Evolutionary conservation across 2,329 filamentous ascomycete species (phyloP).

Genomic region (Monilinia laxa): DNA sequence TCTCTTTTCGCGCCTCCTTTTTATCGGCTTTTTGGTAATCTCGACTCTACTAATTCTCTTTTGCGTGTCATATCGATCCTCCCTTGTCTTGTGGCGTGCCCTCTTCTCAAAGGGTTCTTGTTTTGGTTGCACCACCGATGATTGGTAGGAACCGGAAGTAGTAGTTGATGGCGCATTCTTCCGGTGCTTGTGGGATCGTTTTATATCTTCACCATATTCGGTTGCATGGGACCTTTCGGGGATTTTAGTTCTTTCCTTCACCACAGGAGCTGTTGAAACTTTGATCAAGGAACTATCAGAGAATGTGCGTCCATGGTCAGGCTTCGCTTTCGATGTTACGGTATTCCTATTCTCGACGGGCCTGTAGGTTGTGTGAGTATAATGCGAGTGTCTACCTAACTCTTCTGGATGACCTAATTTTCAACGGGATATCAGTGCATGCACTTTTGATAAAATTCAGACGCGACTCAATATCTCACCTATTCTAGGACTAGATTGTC

Average conservation of each 20-base stretch:
- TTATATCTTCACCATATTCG: neutral
- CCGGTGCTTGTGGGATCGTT: slow-evolving; percentile 23
- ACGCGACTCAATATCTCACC: neutral
- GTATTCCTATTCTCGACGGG: neutral
- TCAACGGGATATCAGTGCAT: neutral
- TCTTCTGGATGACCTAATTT: neutral
- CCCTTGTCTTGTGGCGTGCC: slow-evolving; percentile 55
- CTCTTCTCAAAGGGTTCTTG: slow-evolving; percentile 45
- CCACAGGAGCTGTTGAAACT: slow-evolving; percentile 7
- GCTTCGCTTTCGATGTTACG: neutral
- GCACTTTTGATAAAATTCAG: neutral
- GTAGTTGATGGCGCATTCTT: slow-evolving; percentile 18
- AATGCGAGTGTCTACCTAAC: neutral
- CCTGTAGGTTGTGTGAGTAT: neutral
- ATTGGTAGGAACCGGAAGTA: slow-evolving; percentile 4
- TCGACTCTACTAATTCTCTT: slow-evolving; percentile 33
- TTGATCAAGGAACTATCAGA: slow-evolving; percentile 36
- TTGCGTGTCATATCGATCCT: slow-evolving; percentile 55
- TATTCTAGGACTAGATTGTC: neutral
- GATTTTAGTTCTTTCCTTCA: neutral
- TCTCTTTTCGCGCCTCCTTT: slow-evolving; percentile 28
- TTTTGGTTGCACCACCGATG: neutral
- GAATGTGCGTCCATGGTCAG: slow-evolving; percentile 25
- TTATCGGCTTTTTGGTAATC: slow-evolving; percentile 30
- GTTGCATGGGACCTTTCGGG: neutral